Evolutionary conservation across 768 basidiomycete genomes (phyloP).

Genomic region (Hygrocybe punicea): DNA sequence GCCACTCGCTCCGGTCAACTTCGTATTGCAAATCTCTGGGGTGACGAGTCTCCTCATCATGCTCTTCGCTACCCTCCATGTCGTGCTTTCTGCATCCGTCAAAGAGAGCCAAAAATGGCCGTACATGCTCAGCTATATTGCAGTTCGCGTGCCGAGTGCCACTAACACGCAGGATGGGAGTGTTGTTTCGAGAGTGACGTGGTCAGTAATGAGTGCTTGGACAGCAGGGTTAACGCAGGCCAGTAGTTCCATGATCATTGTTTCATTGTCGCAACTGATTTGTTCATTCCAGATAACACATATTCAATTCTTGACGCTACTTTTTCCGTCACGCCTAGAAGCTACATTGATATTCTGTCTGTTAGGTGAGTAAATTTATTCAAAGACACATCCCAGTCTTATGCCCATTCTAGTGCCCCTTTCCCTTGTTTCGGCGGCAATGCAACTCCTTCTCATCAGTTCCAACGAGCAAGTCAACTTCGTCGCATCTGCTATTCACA

Average conservation of each 20-base stretch:
- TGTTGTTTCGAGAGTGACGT: constrained; percentile 60
- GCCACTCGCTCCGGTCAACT: constrained; percentile 91
- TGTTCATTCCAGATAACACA: constrained; percentile 73
- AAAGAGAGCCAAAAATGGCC: constrained; percentile 78
- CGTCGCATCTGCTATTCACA: constrained; percentile 73
- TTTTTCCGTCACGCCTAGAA: constrained; percentile 90
- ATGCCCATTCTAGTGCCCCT: constrained; percentile 57
- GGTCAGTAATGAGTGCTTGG: constrained; percentile 86
- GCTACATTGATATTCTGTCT: constrained; percentile 80
- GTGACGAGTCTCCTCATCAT: constrained; percentile 77
- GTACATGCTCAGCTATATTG: constrained; percentile 92
- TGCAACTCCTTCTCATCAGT: constrained; percentile 78
- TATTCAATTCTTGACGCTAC: constrained; percentile 92
- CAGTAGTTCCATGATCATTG: neutral
- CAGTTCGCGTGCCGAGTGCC: constrained; percentile 44
- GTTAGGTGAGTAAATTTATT: constrained; percentile 51
- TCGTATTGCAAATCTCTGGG: constrained; percentile 81
- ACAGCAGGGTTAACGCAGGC: constrained; percentile 86
- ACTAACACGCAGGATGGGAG: constrained; percentile 42
- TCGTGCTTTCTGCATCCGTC: constrained; percentile 60
- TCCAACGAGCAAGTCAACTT: constrained; percentile 38
- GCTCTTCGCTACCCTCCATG: constrained; percentile 70
- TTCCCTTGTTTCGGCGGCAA: constrained; percentile 76
- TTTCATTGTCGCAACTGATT: neutral
- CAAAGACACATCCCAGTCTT: neutral